Conservation (phyloP, 2,329 filamentous ascomycete species). For the Epicoccum sorghinum region DNA sequence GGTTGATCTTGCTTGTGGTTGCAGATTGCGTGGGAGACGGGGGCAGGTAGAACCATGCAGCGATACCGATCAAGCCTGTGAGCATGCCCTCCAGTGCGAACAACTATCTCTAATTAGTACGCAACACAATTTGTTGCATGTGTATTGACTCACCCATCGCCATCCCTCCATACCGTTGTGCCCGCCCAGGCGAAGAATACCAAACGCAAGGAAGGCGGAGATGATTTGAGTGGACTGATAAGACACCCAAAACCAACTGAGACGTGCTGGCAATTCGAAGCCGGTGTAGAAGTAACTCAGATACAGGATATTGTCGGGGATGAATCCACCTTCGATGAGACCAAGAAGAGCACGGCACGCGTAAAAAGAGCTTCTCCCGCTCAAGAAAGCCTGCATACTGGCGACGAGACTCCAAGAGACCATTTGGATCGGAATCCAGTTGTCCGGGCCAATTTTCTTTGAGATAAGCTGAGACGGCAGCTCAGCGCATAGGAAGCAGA, state of each 20-base stretch:
- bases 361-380: slow-evolving; percentile 53
- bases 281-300: slow-evolving; percentile 79
- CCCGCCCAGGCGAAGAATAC: slow-evolving; percentile 58
- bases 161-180: slow-evolving; percentile 59
- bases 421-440: slow-evolving; percentile 51
- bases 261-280: slow-evolving; percentile 69
- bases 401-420: slow-evolving; percentile 55
- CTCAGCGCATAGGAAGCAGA: slow-evolving; percentile 72
- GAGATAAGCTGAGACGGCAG: slow-evolving; percentile 56
- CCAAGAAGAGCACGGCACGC: slow-evolving; percentile 53
- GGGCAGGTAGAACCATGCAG: slow-evolving; percentile 49
- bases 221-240: slow-evolving; percentile 63
- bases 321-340: slow-evolving; percentile 59
- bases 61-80: slow-evolving; percentile 45
- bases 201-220: slow-evolving; percentile 63
- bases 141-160: slow-evolving; percentile 58
- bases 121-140: background rate
- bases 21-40: slow-evolving; percentile 68
- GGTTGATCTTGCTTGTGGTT: slow-evolving; percentile 45
- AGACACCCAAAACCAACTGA: slow-evolving; percentile 74
- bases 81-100: slow-evolving; percentile 47
- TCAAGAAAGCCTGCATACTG: slow-evolving; percentile 74
- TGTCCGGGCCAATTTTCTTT: slow-evolving; percentile 54
- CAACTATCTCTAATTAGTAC: background rate
- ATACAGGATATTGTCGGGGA: slow-evolving; percentile 69